Conservation (phyloP, 257 asterid genomes). For the Ligustrum vulgare region DNA sequence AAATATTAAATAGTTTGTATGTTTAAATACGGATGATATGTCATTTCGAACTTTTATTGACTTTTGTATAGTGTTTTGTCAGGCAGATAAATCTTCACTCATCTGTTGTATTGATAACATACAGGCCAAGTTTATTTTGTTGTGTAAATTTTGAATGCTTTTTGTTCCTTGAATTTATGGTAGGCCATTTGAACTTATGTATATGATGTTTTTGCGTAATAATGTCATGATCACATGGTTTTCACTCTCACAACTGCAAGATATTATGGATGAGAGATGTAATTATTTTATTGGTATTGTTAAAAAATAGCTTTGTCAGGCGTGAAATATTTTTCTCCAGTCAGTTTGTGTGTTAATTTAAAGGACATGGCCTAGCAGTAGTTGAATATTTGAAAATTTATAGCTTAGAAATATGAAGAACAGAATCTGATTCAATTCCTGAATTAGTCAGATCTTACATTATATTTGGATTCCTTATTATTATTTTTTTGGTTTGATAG, state of each 20-base stretch:
- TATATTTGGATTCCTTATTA: not conserved
- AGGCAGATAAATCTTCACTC: constrained; percentile 1
- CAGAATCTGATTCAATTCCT: not conserved
- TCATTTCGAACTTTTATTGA: not conserved
- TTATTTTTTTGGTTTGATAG: constrained; percentile 33
- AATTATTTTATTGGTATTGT: not conserved
- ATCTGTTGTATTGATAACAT: not conserved
- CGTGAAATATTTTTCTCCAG: not conserved
- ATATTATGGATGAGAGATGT: not conserved
- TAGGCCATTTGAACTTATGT: not conserved
- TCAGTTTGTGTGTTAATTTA: not conserved
- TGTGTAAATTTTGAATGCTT: not conserved
- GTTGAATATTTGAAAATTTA: constrained; percentile 2
- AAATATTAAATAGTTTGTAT: not conserved
- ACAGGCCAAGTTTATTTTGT: not conserved
- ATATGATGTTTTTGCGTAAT: not conserved
- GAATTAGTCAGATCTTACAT: constrained; percentile 8
- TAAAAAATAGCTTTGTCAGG: not conserved
- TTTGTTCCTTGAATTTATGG: not conserved
- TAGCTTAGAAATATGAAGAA: not conserved
- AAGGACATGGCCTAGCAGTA: not conserved
- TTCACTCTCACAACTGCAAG: not conserved
- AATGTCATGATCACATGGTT: not conserved
- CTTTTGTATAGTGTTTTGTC: constrained; percentile 2
- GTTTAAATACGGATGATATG: not conserved